Conservation (phyloP, 805 yeast species). For the Kuraishia hungarica region DNA sequence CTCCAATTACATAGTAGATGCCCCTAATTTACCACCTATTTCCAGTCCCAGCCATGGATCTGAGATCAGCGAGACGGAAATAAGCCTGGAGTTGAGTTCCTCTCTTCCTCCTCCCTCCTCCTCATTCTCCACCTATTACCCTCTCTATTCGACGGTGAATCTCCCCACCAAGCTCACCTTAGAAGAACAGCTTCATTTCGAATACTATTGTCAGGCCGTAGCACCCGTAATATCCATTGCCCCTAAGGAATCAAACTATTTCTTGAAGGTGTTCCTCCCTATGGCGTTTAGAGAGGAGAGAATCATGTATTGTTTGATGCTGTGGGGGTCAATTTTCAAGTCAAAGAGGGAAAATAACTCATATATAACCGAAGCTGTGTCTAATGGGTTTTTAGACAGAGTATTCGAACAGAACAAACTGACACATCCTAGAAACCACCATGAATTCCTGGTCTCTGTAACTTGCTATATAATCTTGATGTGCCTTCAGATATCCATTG, state of each 20-base stretch:
- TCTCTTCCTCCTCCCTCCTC: neutral
- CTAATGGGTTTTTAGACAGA: constrained; percentile 1
- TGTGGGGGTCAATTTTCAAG: constrained; percentile 39
- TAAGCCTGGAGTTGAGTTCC: neutral
- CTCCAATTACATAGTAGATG: neutral
- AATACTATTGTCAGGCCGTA: constrained; percentile 35
- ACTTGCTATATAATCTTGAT: constrained; percentile 21
- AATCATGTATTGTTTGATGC: constrained; percentile 38
- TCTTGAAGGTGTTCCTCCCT: constrained; percentile 42
- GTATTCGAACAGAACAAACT: constrained; percentile 13
- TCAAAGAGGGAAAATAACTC: neutral
- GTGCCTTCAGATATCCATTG: constrained; percentile 23
- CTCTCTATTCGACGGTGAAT: neutral
- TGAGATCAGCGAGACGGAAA: neutral
- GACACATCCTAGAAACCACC: constrained; percentile 6
- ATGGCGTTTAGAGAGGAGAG: constrained; percentile 41
- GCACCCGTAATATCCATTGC: constrained; percentile 42
- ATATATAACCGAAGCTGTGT: neutral
- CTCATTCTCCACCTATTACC: neutral
- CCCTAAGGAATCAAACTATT: constrained; percentile 37
- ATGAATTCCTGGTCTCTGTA: constrained; percentile 16
- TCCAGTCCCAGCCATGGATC: neutral
- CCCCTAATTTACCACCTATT: neutral
- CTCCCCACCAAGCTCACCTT: neutral
- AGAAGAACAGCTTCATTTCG: constrained; percentile 22